These are phyloP conservation scores for Mesotaenium endlicherianum DNA, from an alignment of 139 green algal genomes.

Conservation along the genomic window DNA sequence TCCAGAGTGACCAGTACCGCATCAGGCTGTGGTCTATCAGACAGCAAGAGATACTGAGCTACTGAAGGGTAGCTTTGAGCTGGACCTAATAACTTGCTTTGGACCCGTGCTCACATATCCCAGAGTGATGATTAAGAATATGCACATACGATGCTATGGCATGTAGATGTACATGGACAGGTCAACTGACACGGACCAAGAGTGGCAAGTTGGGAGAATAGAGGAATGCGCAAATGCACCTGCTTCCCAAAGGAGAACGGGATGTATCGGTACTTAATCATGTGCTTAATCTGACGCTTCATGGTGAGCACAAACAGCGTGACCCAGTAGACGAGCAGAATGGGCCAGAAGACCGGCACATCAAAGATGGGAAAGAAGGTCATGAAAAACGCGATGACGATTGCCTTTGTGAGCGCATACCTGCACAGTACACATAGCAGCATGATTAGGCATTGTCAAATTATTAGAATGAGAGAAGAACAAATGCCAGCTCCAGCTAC, in stretches of 20 bases:
- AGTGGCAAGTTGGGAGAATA: not conserved
- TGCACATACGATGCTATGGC: not conserved
- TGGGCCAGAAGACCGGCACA: slow-evolving; percentile 99
- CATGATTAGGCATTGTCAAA: not conserved
- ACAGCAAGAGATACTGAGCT: not conserved
- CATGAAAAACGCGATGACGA: slow-evolving; percentile 79
- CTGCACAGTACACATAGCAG: slow-evolving; percentile 31
- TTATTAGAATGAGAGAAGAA: not conserved
- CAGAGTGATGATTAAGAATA: not conserved
- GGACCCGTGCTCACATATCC: not conserved
- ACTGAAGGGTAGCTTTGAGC: not conserved
- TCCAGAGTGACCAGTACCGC: too few species aligned
- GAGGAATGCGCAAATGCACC: slow-evolving; percentile 25
- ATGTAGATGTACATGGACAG: not conserved
- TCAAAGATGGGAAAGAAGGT: slow-evolving; percentile 95
- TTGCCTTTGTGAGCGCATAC: slow-evolving; percentile 68
- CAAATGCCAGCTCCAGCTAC: too few species aligned
- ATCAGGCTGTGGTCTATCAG: not conserved
- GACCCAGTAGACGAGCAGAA: slow-evolving; percentile 95
- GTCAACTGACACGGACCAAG: not conserved
- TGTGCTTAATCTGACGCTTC: slow-evolving; percentile 97
- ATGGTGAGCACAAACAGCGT: slow-evolving; percentile 96
- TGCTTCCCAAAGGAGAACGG: slow-evolving; percentile 83
- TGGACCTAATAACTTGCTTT: not conserved
- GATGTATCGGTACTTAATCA: slow-evolving; percentile 95